Evolutionary conservation across 768 basidiomycete species (phyloP).

Genomic region (Chalciporus chontae): DNA sequence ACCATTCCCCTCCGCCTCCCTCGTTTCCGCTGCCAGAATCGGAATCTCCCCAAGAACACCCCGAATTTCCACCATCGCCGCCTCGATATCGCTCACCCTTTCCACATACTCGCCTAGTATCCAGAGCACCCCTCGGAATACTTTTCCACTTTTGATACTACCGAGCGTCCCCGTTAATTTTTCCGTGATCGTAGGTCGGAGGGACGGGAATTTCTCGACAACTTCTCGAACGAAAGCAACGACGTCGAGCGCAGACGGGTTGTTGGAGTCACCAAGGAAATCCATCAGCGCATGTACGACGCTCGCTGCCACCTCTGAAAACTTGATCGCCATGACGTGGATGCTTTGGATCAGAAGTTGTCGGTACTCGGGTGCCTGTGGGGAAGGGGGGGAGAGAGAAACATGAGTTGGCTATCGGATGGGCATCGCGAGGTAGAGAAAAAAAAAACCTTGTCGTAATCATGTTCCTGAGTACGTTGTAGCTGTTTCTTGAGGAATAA

Average conservation of each 20-base stretch:
- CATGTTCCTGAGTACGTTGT: conserved; percentile 86
- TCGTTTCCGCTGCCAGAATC: conserved; percentile 88
- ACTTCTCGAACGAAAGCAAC: conserved; percentile 90
- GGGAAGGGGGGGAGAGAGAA: background rate
- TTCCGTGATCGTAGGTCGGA: conserved; percentile 78
- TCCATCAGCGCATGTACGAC: conserved; percentile 94
- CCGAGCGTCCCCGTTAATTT: conserved; percentile 77
- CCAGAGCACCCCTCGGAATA: conserved; percentile 95
- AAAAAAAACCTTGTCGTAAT: conserved; percentile 77
- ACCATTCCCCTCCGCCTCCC: conserved; percentile 58
- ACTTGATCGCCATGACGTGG: conserved; percentile 93
- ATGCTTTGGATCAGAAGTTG: conserved; percentile 97
- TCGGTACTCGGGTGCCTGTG: conserved; percentile 91
- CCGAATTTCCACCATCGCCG: conserved; percentile 72
- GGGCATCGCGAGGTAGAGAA: background rate
- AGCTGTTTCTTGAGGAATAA: conserved; percentile 97
- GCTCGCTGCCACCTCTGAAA: conserved; percentile 93
- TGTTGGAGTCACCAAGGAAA: conserved; percentile 92
- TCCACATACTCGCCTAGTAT: conserved; percentile 96
- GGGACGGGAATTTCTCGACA: conserved; percentile 92
- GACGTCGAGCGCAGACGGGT: conserved; percentile 93
- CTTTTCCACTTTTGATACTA: conserved; percentile 94
- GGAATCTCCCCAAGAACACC: conserved; percentile 95
- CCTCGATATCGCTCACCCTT: conserved; percentile 60
- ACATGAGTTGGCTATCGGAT: background rate